Evolutionary conservation across 1,139 yeast species (phyloP).

Genomic region (Kodamaea ohmeri): DNA sequence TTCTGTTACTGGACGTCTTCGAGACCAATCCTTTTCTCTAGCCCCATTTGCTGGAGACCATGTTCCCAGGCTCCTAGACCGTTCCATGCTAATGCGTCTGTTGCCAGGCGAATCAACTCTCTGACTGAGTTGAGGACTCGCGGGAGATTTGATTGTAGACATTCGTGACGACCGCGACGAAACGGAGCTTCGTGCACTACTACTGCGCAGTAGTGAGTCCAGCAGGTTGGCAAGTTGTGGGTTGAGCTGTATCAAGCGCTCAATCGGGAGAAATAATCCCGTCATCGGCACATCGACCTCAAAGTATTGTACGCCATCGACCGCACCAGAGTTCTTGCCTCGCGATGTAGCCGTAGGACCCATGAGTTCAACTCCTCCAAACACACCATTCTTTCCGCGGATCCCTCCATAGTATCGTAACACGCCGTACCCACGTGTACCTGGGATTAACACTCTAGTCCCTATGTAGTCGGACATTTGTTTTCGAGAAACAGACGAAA

Average conservation of each 20-base stretch:
- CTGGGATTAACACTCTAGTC: slow-evolving; percentile 40
- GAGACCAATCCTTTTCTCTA: no score
- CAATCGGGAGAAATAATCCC: slow-evolving; percentile 74
- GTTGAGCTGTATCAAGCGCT: slow-evolving; percentile 50
- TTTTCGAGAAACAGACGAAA: slow-evolving; percentile 1
- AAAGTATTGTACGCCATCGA: slow-evolving; percentile 44
- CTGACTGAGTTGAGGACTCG: slow-evolving; percentile 11
- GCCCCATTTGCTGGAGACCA: no score
- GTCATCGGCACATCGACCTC: slow-evolving; percentile 57
- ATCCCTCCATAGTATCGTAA: slow-evolving; percentile 74
- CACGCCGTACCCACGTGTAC: slow-evolving; percentile 53
- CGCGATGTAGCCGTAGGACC: slow-evolving; percentile 54
- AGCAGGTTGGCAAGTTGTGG: slow-evolving; percentile 19
- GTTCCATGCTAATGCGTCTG: no score
- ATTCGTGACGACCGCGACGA: slow-evolving; percentile 14
- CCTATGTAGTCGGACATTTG: slow-evolving; percentile 26
- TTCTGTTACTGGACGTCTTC: no score
- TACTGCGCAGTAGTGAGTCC: slow-evolving; percentile 1
- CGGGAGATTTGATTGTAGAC: slow-evolving; percentile 14
- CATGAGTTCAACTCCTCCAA: slow-evolving; percentile 81
- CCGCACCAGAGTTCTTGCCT: slow-evolving; percentile 47
- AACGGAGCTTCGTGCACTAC: not conserved
- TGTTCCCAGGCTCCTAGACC: no score
- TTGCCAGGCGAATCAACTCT: no score
- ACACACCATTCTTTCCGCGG: slow-evolving; percentile 68